phyloP scores from a whole-genome alignment of 176 grass and related monocot genomes.

The Microstegium vimineum region DNA sequence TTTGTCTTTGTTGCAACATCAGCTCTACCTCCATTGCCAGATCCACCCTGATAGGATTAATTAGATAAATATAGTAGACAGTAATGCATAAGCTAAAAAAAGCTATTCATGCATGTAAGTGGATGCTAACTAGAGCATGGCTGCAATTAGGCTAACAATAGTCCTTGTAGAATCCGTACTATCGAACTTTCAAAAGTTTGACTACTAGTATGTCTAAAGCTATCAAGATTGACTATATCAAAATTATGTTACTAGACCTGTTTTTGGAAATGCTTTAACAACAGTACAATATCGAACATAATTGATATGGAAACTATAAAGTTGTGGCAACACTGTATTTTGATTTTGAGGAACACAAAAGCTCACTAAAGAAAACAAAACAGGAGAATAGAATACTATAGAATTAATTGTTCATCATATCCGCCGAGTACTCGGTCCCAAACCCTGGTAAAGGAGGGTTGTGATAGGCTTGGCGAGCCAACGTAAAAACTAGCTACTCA shows the following conservation, averaged over 20 bases:
- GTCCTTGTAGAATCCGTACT: background rate
- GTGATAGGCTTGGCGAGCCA: too few relatives aligned
- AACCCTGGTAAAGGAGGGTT: too few relatives aligned
- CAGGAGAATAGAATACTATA: too few relatives aligned
- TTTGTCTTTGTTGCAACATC: background rate
- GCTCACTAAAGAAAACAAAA: background rate
- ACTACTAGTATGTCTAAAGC: background rate
- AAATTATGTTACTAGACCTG: background rate
- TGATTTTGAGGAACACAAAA: background rate
- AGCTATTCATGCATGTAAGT: too few relatives aligned
- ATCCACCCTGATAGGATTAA: slow-evolving; percentile 14
- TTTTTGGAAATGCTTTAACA: background rate
- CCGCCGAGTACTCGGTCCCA: background rate
- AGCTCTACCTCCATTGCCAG: background rate
- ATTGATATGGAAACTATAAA: background rate
- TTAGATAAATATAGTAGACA: background rate
- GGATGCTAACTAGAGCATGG: too few relatives aligned
- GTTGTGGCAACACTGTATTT: background rate
- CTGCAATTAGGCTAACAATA: too few relatives aligned
- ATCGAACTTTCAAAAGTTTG: too few relatives aligned
- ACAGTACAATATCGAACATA: background rate
- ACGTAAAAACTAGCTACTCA: too few relatives aligned
- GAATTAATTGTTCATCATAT: background rate
- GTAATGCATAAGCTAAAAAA: background rate
- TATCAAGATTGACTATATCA: background rate